Base-by-base conservation (phyloP, 2,329 filamentous ascomycete genomes). In the Arthrobotrys megalospora region DNA sequence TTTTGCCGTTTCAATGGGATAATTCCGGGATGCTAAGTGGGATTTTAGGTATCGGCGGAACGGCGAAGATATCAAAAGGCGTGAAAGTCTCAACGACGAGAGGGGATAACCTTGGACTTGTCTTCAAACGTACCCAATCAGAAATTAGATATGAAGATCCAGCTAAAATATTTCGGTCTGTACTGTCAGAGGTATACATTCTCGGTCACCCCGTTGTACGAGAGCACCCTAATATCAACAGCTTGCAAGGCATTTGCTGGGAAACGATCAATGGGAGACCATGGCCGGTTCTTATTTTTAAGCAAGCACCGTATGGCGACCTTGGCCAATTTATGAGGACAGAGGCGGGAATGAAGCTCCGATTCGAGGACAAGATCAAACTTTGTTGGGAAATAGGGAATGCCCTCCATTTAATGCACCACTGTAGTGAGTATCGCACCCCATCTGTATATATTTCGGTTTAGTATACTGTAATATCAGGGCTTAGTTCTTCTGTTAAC, bases 281-380 rank as follows among this genome's bases (percentile, higher is more conserved):
- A 6, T 70, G 67, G 67, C 67, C 67, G 6, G 67, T 70, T n/a
- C 45, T 70, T 28, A 50, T 70, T 3, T 70, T 70, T 16, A 62
- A 62, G 11, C 58, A 50, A 58, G 45, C 67, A 2, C 32, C 58
- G 28, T 70, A 63, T 43, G 67, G 67, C 2, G 67, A 70, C 38
- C 45, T 70, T 11, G 47, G 38, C 28, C 41, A 63, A 45, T 70
- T 70, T 52, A 70, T 70, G 67, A 62, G 24, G 7, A 63, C 67
- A 12, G 4, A 19, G 7, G 55, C 38, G 7, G 67, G 53, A 14
- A 24, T 32, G 10, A 28, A 12, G 4, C 16, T 70, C 6, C 12
- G 6, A 16, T 63, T 70, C 55, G n/a, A 11, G 12, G 53, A 63
- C 12, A 70, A 19, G 32, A 62, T 70, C 14, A 70, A 70, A 5